These are phyloP conservation scores for Lathyrus aphaca DNA, from an alignment of 306 rosid genomes.

Conservation along the genomic window DNA sequence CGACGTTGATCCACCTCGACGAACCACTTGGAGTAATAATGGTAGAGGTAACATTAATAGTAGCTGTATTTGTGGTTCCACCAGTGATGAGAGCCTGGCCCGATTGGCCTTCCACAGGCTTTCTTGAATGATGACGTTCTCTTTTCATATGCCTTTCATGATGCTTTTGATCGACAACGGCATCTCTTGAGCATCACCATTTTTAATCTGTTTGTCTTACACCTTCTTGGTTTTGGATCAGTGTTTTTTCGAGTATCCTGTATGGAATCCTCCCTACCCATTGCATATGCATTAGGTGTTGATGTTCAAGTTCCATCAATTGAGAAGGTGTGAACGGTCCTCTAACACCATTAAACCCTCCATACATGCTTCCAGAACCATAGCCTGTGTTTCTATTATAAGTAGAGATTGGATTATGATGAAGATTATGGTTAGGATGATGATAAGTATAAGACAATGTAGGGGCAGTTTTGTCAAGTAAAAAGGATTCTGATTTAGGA, in stretches of 20 bases:
- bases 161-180: conserved; percentile 88
- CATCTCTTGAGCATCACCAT: conserved; percentile 99
- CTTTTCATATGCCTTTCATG: conserved; percentile 94
- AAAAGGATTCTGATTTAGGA: conserved; percentile 61
- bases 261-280: conserved; percentile 93
- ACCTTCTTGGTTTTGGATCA: conserved; percentile 99
- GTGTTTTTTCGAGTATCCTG: conserved; percentile 86
- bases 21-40: conserved; percentile 33
- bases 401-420: conserved; percentile 36
- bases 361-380: conserved; percentile 65
- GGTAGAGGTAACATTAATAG: neutral
- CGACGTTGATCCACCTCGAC: conserved; percentile 41
- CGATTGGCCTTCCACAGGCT: conserved; percentile 99
- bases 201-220: conserved; percentile 98
- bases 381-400: conserved; percentile 64
- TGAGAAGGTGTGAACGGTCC: conserved; percentile 89
- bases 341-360: conserved; percentile 47
- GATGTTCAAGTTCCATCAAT: conserved; percentile 97
- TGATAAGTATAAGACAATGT: conserved; percentile 44
- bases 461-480: conserved; percentile 36
- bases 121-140: conserved; percentile 99
- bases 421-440: neutral
- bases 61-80: conserved; percentile 31
- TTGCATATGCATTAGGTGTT: conserved; percentile 77
- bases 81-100: conserved; percentile 62